A percentile compares a stretch with the other conserved stretches of the same genome.
Conservation (phyloP, 2,329 filamentous ascomycete species). For the Fusarium lyarnte region DNA sequence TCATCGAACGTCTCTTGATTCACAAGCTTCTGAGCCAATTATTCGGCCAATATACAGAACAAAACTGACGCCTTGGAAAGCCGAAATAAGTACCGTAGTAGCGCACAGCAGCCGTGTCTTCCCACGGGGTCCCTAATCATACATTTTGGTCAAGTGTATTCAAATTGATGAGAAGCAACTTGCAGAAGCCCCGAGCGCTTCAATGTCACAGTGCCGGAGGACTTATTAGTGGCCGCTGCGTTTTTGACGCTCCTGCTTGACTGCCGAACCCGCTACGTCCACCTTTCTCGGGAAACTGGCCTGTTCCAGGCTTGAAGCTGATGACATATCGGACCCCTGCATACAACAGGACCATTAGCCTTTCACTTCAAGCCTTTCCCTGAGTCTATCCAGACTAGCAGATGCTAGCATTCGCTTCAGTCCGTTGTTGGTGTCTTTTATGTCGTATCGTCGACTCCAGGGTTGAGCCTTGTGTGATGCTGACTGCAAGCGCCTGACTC, state of each 20-base stretch:
- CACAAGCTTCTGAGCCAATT: not conserved
- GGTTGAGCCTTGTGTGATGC: not conserved
- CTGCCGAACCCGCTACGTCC: constrained; percentile 28
- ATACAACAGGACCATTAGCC: constrained; percentile 1
- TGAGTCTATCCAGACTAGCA: not conserved
- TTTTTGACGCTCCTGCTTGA: constrained; percentile 5
- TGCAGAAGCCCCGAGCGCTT: not conserved
- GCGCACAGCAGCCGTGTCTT: not conserved
- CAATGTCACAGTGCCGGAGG: constrained; percentile 4
- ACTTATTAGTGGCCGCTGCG: not conserved
- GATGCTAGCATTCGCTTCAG: not conserved
- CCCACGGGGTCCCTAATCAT: not conserved
- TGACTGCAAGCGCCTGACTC: not conserved
- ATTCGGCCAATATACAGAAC: not conserved
- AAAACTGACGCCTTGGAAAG: not conserved
- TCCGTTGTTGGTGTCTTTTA: not conserved
- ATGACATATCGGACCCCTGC: constrained; percentile 27
- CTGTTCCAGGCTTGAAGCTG: constrained; percentile 10
- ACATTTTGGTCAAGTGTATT: not conserved
- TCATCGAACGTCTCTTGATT: not conserved
- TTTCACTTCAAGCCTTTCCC: not conserved
- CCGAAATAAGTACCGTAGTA: not conserved
- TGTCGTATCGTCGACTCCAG: not conserved
- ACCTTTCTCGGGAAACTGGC: constrained; percentile 4
- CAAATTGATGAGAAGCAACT: not conserved